Conservation (phyloP, 805 yeast genomes). For the Yarrowia deformans region DNA sequence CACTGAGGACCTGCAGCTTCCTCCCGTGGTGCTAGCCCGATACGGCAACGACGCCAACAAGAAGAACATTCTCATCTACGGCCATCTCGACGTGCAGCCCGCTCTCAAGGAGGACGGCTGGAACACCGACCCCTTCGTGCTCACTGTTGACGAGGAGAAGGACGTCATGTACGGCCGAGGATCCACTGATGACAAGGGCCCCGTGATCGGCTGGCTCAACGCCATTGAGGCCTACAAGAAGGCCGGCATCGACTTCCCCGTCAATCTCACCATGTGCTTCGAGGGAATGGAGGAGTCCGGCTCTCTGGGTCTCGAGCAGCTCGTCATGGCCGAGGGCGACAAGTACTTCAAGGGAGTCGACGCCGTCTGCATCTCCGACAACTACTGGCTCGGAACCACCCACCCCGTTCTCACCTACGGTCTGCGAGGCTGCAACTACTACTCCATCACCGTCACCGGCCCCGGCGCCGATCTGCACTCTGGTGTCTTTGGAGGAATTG, state of each 20-base stretch:
- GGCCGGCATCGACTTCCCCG: slow-evolving; percentile 87
- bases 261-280: slow-evolving; percentile 88
- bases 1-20: slow-evolving; percentile 71
- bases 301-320: slow-evolving; percentile 84
- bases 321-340: slow-evolving; percentile 80
- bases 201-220: slow-evolving; percentile 96
- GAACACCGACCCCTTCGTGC: slow-evolving; percentile 87
- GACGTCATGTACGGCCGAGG: slow-evolving; percentile 89
- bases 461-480: slow-evolving; percentile 98
- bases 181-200: slow-evolving; percentile 97
- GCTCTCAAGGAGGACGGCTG: slow-evolving; percentile 93
- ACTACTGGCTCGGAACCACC: slow-evolving; percentile 97
- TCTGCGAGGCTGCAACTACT: slow-evolving; percentile 94
- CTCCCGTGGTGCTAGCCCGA: slow-evolving; percentile 93
- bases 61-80: slow-evolving; percentile 90
- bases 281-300: slow-evolving; percentile 99
- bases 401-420: slow-evolving; percentile 98
- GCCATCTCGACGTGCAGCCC: slow-evolving; percentile 99
- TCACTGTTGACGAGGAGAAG: slow-evolving; percentile 67
- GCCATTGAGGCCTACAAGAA: slow-evolving; percentile 88
- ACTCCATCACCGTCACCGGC: slow-evolving; percentile 80
- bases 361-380: slow-evolving; percentile 94
- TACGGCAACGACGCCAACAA: slow-evolving; percentile 81
- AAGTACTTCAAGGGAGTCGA: slow-evolving; percentile 86
- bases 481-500: slow-evolving; percentile 96